phyloP scores from a whole-genome alignment of 2,329 filamentous ascomycete genomes.

The Grosmannia penicillata region DNA sequence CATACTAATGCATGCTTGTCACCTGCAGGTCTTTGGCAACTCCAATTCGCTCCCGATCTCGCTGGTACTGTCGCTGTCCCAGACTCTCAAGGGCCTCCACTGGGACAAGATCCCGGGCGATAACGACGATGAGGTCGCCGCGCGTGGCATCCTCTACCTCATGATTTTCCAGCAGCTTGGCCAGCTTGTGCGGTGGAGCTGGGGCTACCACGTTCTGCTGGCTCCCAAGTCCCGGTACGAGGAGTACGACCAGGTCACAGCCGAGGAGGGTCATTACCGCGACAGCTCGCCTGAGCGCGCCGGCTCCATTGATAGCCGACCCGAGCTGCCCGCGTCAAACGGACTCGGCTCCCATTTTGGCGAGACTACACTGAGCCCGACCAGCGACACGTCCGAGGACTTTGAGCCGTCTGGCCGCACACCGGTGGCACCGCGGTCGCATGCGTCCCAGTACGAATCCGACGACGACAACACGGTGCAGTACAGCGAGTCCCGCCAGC shows the following conservation, averaged over 20 bases:
- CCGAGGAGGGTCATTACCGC: conserved; percentile 45
- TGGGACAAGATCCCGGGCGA: conserved; percentile 87
- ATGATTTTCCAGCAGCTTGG: conserved; percentile 96
- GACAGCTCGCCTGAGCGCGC: conserved; percentile 22
- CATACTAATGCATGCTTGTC: neutral
- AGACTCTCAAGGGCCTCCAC: conserved; percentile 81
- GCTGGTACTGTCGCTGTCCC: conserved; percentile 81
- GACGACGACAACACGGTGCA: conserved; percentile 36
- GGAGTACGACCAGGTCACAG: conserved; percentile 41
- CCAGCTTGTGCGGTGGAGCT: conserved; percentile 91
- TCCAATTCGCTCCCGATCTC: conserved; percentile 97
- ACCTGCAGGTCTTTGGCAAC: conserved; percentile 69
- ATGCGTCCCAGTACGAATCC: conserved; percentile 32
- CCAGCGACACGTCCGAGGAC: conserved; percentile 27
- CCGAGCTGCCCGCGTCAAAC: neutral
- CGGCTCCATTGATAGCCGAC: neutral
- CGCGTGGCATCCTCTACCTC: conserved; percentile 85
- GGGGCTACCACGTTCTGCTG: conserved; percentile 92
- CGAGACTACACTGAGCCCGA: conserved; percentile 18
- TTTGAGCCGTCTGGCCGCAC: conserved; percentile 43
- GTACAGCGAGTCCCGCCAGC: conserved; percentile 9
- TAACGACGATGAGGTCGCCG: conserved; percentile 88
- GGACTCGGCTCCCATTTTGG: conserved; percentile 9
- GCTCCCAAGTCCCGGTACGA: conserved; percentile 64
- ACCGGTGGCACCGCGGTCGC: conserved; percentile 34